Base-by-base conservation (phyloP, 2,329 filamentous ascomycete species). In the Lachnellula subtilissima region DNA sequence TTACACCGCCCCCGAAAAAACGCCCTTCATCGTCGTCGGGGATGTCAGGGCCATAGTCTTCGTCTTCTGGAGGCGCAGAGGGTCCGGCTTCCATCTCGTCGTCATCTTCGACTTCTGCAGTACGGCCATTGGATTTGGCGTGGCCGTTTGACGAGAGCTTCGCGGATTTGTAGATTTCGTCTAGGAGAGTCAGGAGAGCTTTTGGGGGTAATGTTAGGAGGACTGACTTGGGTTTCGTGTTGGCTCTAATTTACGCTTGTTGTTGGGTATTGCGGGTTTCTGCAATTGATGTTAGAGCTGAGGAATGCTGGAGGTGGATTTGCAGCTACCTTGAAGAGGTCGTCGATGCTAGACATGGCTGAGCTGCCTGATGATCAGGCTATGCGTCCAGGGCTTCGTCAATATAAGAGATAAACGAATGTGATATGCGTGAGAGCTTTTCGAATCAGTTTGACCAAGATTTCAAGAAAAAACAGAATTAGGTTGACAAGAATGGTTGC, bases 1-100 rank as follows among this genome's bases (percentile, higher is more conserved):
- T 90, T 65, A 99, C 87, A 36, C 94, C 94, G 53, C 91, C 89
- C 45, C 93, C 94, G 66, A 97, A 99, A 76, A 99, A 99, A 11
- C 94, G 86, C 1, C 93, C 94, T 61, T 96, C 94, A 52, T 96
- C 91, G 65, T 96, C 92, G 63, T 93, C 89, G 8, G 71, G 76
- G 28, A 67, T 73, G 43, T 78, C 77, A 11, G 81, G 80, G 35
- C 71, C 74, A 50, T 81, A 80, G 48, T 82, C 82, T 52, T 78
- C 79, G 60, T 83, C 82, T 42, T 72, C 72, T 6, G 77, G 77
- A 14, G 83, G 80, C 37, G 81, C 73, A 45, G 82, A 77, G 2
- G 78, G 77, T 1, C 75, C 76, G 37, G 76, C 77, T 65, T 79
- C 76, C 45, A 71, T 68, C 61, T 79, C 72, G 15, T 69, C 65